Evolutionary conservation across 306 rosid species (phyloP), one percentile per base, ranked within the genome.

Genomic region (Prunus salicina): DNA sequence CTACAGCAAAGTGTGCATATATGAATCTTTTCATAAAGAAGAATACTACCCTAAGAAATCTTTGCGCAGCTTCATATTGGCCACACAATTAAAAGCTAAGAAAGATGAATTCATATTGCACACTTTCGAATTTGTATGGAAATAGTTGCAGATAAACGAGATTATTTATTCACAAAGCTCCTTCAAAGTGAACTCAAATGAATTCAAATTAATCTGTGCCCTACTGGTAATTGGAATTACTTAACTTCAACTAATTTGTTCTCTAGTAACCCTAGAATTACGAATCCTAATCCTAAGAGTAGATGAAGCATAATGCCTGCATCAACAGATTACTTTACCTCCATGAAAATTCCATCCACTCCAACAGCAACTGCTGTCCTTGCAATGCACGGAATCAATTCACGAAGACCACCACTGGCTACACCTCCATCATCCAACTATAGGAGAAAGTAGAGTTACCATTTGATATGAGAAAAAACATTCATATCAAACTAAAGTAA

Each of bases 391-490:
- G 99, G 99, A 70, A 95, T 92, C 79, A 95, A 82, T 86, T 92
- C 99, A 24, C 97, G 97, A 72, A 95, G 88, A 71, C 99, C 99
- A 61, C 99, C 99, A 81, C 99, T 95, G 62, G 99, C 97, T 80
- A 95, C 97, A 45, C 99, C 97, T 68, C 99, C 99, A 49, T 90
- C 96, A 30, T 91, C 99, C 97, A 95, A 87, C 99, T 89, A 76
- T 20, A 82, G 76, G 69, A 73, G 63, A 77, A 74, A 81, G 22
- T 22, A 22, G 22, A 22, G 66, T 75, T 87, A 63, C 77, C 72
- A 69, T 69, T 32, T 73, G 52, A 68, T 11, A 67, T 78, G 70
- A n/a, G 45, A 43, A 68, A 28, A 13, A 28, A 5, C 20, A 43
- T 34, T 12, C 3, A 4, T 24, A 18, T 52, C 18, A 66, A 67